Conservation (phyloP, 305 asterid species). For the Solanum aculeatissimum region DNA sequence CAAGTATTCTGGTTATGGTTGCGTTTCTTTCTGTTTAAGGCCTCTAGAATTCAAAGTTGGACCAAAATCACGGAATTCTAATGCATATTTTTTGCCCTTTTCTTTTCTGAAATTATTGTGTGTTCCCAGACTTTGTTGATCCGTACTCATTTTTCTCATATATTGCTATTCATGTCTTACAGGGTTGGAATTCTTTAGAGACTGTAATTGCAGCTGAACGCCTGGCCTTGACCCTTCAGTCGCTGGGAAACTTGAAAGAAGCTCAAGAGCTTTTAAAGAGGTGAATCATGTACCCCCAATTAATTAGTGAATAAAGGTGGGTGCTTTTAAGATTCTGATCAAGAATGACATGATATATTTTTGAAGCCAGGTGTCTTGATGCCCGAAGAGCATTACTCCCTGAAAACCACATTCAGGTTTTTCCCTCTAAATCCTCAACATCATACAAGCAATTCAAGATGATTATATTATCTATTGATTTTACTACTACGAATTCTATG, state of each 20-base stretch:
- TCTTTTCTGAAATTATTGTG: neutral
- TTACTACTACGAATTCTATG: neutral
- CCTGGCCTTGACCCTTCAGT: constrained; percentile 71
- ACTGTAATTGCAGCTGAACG: constrained; percentile 79
- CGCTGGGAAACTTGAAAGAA: constrained; percentile 53
- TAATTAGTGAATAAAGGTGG: constrained; percentile 8
- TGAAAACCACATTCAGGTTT: constrained; percentile 70
- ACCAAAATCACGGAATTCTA: neutral
- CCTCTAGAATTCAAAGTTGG: neutral
- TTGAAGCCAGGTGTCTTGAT: constrained; percentile 70
- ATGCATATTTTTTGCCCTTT: neutral
- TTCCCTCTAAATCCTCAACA: neutral
- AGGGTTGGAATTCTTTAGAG: constrained; percentile 86
- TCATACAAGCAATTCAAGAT: neutral
- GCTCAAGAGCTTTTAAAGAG: constrained; percentile 72
- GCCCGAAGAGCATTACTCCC: constrained; percentile 57
- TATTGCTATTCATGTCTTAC: neutral
- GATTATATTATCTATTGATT: neutral
- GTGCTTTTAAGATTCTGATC: constrained; percentile 5
- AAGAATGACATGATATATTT: constrained; percentile 13
- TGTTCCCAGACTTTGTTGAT: neutral
- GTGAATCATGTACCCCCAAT: constrained; percentile 19
- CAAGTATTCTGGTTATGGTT: neutral
- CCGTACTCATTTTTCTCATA: neutral
- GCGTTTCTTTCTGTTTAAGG: neutral